Conservation (phyloP, 768 basidiomycete genomes). For the Hericium coralloides region DNA sequence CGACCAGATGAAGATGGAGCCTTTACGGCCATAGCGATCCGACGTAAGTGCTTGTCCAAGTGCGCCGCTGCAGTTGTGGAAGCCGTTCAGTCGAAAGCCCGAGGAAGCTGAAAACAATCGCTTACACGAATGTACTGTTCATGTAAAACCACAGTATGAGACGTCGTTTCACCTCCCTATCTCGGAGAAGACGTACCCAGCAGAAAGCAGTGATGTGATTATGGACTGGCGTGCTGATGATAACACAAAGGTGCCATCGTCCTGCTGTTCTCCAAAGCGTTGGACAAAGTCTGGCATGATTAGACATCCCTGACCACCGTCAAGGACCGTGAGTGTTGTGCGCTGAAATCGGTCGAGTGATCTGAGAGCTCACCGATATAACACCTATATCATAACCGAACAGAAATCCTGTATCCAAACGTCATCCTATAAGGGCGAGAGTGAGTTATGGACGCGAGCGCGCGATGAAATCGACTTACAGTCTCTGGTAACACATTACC, state of each 20-base stretch:
- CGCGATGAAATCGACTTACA: not conserved
- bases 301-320: slow-evolving; percentile 47
- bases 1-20: slow-evolving; percentile 71
- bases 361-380: slow-evolving; percentile 43
- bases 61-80: slow-evolving; percentile 37
- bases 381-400: slow-evolving; percentile 76
- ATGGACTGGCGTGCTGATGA: slow-evolving; percentile 62
- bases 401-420: slow-evolving; percentile 39
- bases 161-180: too few species aligned
- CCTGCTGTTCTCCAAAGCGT: slow-evolving; percentile 50
- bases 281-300: slow-evolving; percentile 72
- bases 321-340: not conserved
- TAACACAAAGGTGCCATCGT: slow-evolving; percentile 40
- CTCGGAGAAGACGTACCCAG: slow-evolving; percentile 38
- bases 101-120: not conserved
- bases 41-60: slow-evolving; percentile 67
- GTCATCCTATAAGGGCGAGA: not conserved
- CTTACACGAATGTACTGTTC: slow-evolving; percentile 15
- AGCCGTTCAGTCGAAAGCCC: not conserved
- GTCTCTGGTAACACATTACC: not conserved
- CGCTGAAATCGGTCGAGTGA: not conserved
- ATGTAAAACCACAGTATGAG: not conserved
- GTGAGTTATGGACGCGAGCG: not conserved
- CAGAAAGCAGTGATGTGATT: slow-evolving; percentile 71
- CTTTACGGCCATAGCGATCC: slow-evolving; percentile 61